Evolutionary conservation across 768 basidiomycete species (phyloP), one percentile per base, ranked within the genome.

Genomic region (Rhodotorula toruloides): DNA sequence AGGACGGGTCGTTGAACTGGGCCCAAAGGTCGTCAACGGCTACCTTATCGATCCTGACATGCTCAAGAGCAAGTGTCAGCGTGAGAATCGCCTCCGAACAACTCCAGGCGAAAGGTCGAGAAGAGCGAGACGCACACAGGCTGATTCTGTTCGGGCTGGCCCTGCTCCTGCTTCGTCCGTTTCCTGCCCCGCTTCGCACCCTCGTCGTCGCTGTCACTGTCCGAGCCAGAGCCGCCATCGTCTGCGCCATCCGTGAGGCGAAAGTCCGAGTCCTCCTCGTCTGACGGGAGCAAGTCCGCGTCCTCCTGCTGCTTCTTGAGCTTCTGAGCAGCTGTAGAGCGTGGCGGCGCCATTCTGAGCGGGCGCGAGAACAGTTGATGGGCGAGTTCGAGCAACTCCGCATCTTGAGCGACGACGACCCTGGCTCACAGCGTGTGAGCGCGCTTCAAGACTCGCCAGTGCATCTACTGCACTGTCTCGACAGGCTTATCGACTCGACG

Each of bases 11-110:
- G 59, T 71, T 71, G 67, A 73, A 73, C 14, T 63, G 63, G 27
- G 72, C 70, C 72, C 70, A 73, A 27, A 71, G 54, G 48, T 70
- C 69, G 49, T 71, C 72, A 10, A 73, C 60, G 17, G 53, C 67
- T 6, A 12, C 49, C n/a, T 67, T 67, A 22, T 58, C 55, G 17
- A 71, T 21, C 25, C 69, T 73, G 66, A 27, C 29, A 22, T 1
- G n/a, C 5, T 2, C 31, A 4, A 3, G 9, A 31, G 55, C 36
- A 1, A 46, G 43, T 11, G n/a, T 16, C 5, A 21, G n/a, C 16
- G 57, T 3, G 36, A 36, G 37, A 11, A 11, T 3, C 2, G 25
- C 2, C 16, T 46, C 43, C 54, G 54, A 48, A 49, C 36, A 37
- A 55, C 25, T 34, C 36, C 10, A 32, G 3, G 27, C 40, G 9